Percentiles rank a stretch among this genome's conserved stretches.
Evolutionary conservation across 306 rosid species (phyloP).

Genomic region (Inga oerstediana): DNA sequence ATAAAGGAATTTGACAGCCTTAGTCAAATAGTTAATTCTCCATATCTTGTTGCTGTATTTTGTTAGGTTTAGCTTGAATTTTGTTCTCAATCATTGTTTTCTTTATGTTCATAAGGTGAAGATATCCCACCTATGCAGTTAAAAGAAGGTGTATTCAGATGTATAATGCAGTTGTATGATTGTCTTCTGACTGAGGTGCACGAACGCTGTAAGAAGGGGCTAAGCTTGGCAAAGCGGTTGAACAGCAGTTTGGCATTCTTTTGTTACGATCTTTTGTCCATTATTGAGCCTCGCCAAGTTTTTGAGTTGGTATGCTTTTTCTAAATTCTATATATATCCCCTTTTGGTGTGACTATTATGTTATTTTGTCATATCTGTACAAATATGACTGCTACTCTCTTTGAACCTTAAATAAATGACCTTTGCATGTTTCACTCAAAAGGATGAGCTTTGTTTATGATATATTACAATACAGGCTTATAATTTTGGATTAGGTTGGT

Average conservation of each 20-base stretch:
- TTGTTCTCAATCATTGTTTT: constrained; percentile 21
- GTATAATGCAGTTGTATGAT: constrained; percentile 97
- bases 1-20: not conserved
- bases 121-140: constrained; percentile 99
- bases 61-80: constrained; percentile 21
- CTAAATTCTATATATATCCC: constrained; percentile 18
- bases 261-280: constrained; percentile 94
- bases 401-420: not conserved
- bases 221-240: constrained; percentile 92
- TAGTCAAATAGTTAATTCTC: not conserved
- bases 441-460: not conserved
- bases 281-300: constrained; percentile 97
- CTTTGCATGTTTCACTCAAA: constrained; percentile 19
- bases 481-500: not conserved
- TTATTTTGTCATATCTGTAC: not conserved
- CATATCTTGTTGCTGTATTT: not conserved
- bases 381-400: not conserved
- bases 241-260: constrained; percentile 99
- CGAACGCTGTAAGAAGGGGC: constrained; percentile 97
- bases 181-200: constrained; percentile 98
- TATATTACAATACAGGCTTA: not conserved
- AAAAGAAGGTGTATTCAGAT: constrained; percentile 96
- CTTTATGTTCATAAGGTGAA: constrained; percentile 66
- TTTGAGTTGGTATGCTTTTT: constrained; percentile 83
- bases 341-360: constrained; percentile 13